A percentile compares a stretch with the other conserved stretches of the same genome.
These are phyloP conservation scores for Copromyces sp. DNA, from an alignment of 495 filamentous ascomycete species.

Conservation along the genomic window DNA sequence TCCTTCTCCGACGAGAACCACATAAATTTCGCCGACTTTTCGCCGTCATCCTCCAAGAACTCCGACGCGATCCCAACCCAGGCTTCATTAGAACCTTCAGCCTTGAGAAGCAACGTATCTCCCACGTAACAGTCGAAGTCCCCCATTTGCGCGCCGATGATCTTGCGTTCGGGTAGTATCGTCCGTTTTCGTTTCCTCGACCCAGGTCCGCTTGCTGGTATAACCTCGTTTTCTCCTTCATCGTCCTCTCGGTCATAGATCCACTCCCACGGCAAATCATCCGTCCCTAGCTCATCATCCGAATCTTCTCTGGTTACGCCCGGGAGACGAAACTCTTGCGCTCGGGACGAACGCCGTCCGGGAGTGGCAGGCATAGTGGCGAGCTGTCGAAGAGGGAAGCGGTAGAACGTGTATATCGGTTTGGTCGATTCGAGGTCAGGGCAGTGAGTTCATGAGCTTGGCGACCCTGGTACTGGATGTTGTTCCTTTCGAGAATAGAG, in stretches of 20 bases:
- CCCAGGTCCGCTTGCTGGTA: constrained; percentile 10
- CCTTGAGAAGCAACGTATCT: constrained; percentile 77
- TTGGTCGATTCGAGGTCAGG: not conserved
- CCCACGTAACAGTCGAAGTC: constrained; percentile 70
- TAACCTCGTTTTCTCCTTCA: constrained; percentile 4
- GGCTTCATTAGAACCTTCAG: constrained; percentile 64
- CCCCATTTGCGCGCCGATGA: constrained; percentile 80
- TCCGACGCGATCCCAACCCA: constrained; percentile 85
- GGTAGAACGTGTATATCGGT: not conserved
- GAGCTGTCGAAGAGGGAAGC: not conserved
- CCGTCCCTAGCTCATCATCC: constrained; percentile 80
- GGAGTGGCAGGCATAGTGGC: not conserved
- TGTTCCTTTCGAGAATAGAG: not conserved
- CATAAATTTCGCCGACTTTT: constrained; percentile 59
- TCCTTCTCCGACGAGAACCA: constrained; percentile 93
- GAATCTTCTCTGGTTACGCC: constrained; percentile 74
- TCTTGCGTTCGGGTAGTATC: constrained; percentile 28
- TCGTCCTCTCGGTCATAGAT: constrained; percentile 46
- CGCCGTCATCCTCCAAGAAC: constrained; percentile 59
- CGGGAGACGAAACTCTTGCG: constrained; percentile 1
- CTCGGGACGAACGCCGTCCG: not conserved
- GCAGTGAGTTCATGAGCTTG: not conserved
- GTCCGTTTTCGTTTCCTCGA: constrained; percentile 30
- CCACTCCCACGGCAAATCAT: constrained; percentile 91
- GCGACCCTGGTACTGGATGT: not conserved